These are phyloP conservation scores for Aureobasidium vineae DNA, from an alignment of 2,329 filamentous ascomycete genomes.

Conservation along the genomic window DNA sequence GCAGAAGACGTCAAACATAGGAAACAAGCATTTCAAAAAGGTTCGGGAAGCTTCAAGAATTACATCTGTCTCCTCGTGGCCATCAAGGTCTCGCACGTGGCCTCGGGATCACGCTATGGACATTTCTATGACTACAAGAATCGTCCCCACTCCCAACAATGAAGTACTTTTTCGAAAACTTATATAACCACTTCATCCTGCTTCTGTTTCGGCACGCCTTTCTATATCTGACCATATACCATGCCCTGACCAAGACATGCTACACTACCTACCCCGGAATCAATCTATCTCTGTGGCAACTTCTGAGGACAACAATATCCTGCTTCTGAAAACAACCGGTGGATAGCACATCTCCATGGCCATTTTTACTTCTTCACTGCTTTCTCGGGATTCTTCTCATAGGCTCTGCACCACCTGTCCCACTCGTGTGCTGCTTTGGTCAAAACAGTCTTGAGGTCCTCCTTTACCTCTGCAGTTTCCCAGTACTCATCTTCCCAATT, in stretches of 20 bases:
- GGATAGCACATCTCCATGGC: not conserved
- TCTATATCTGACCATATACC: not conserved
- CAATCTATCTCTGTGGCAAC: not conserved
- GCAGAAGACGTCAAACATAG: not conserved
- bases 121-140: constrained; percentile 25
- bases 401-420: constrained; percentile 42
- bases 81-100: constrained; percentile 24
- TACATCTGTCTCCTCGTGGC: not conserved
- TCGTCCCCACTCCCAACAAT: constrained; percentile 4
- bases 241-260: too few relatives aligned
- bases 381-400: constrained; percentile 43
- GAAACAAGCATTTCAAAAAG: constrained; percentile 13
- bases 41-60: not conserved
- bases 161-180: not conserved
- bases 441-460: constrained; percentile 43
- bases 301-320: not conserved
- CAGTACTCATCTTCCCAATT: constrained; percentile 50
- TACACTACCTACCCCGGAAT: not conserved
- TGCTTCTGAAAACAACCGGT: not conserved
- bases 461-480: constrained; percentile 44
- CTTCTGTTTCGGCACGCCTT: not conserved
- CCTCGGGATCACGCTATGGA: constrained; percentile 18
- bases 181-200: constrained; percentile 1
- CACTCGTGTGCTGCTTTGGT: constrained; percentile 45
- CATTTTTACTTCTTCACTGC: constrained; percentile 41